phyloP scores from a whole-genome alignment of 768 basidiomycete genomes.

The Russula foetens region DNA sequence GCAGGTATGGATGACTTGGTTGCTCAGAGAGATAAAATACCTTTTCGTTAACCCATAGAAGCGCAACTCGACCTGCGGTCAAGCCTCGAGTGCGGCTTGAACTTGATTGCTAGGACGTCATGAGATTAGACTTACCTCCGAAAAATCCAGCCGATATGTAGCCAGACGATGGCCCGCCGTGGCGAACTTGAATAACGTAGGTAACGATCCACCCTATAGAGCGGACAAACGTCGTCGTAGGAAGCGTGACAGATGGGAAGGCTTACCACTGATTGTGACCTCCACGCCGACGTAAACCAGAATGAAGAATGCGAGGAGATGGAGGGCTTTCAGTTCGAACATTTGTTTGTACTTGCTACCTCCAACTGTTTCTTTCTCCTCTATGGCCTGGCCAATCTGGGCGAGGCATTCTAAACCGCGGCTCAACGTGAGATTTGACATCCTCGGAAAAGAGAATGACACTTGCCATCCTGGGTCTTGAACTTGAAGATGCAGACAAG shows the following conservation, averaged over 20 bases:
- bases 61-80: conserved; percentile 43
- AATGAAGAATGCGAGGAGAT: conserved; percentile 36
- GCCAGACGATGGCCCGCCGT: conserved; percentile 39
- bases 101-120: background rate
- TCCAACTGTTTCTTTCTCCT: conserved; percentile 31
- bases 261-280: conserved; percentile 32
- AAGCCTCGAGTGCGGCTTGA: conserved; percentile 28
- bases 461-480: conserved; percentile 58
- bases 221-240: background rate
- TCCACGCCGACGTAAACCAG: conserved; percentile 38
- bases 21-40: conserved; percentile 26
- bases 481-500: conserved; percentile 57
- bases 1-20: background rate
- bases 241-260: background rate
- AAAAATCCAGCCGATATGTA: conserved; percentile 46
- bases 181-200: conserved; percentile 37
- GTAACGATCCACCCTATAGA: conserved; percentile 46
- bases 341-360: conserved; percentile 42
- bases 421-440: background rate
- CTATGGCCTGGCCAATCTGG: conserved; percentile 42
- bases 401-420: conserved; percentile 40
- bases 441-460: background rate
- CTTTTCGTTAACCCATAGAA: conserved; percentile 43
- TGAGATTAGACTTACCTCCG: conserved; percentile 26
- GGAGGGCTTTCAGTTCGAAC: conserved; percentile 31